Conservation (phyloP, 2,329 filamentous ascomycete species). For the Ceratocystis huliohia region DNA sequence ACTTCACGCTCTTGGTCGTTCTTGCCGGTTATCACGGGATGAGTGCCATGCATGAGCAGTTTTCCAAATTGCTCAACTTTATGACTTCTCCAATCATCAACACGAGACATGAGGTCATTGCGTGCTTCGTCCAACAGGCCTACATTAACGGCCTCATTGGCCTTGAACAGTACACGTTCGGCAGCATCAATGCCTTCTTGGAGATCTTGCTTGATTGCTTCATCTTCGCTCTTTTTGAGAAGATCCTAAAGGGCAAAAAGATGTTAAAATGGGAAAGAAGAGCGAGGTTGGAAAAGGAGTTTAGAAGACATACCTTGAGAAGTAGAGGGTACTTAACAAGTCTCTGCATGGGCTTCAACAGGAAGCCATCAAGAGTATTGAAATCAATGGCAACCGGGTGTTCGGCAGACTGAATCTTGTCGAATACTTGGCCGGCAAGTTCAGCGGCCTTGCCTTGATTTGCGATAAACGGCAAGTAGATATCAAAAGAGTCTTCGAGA, state of each 20-base stretch:
- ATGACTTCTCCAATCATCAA: constrained; percentile 96
- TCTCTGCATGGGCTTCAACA: constrained; percentile 93
- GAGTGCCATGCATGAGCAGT: constrained; percentile 75
- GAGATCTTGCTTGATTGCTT: constrained; percentile 58
- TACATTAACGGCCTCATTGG: constrained; percentile 82
- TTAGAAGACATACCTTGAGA: constrained; percentile 49
- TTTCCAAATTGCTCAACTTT: constrained; percentile 84
- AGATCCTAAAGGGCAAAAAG: constrained; percentile 49
- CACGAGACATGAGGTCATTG: constrained; percentile 64
- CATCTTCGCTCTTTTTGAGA: constrained; percentile 69
- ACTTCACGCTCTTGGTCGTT: constrained; percentile 89
- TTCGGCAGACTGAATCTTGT: constrained; percentile 66
- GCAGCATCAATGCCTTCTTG: constrained; percentile 66
- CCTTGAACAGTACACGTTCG: constrained; percentile 66
- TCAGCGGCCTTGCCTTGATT: constrained; percentile 87
- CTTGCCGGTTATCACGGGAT: constrained; percentile 79
- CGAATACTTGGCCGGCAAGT: constrained; percentile 72
- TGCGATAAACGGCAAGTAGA: constrained; percentile 94
- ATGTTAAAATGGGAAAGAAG: constrained; percentile 24
- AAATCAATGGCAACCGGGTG: constrained; percentile 75
- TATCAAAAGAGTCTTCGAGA: constrained; percentile 76
- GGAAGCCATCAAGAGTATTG: constrained; percentile 78
- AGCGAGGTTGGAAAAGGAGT: background rate
- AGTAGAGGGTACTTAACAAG: constrained; percentile 89
- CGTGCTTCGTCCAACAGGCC: constrained; percentile 75